These are phyloP conservation scores for Termitomyces sp. DNA, from an alignment of 768 basidiomycete species.

Conservation along the genomic window DNA sequence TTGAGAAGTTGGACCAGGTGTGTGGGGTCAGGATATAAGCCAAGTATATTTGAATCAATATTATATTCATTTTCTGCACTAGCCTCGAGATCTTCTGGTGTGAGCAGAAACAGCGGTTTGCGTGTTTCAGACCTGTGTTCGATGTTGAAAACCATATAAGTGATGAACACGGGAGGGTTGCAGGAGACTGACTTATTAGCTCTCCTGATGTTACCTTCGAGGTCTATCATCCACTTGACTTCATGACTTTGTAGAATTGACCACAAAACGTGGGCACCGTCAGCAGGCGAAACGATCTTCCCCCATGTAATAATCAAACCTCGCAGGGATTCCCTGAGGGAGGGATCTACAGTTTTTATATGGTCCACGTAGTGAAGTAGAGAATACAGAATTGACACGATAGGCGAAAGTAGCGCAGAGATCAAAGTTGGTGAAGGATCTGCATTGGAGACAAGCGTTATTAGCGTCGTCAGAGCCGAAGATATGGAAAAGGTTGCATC, in stretches of 20 bases:
- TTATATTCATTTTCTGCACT: conserved; percentile 40
- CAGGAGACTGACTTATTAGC: conserved; percentile 37
- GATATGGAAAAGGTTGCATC: not conserved
- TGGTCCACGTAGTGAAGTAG: conserved; percentile 53
- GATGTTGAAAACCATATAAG: not conserved
- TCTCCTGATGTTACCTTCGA: conserved; percentile 48
- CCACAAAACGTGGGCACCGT: conserved; percentile 59
- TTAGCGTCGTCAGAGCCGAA: conserved; percentile 45
- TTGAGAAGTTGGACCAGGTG: conserved; percentile 68
- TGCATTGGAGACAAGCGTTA: conserved; percentile 62
- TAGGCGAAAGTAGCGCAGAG: conserved; percentile 60
- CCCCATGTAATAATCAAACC: conserved; percentile 76
- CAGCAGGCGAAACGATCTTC: conserved; percentile 49
- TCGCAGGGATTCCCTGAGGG: conserved; percentile 52
- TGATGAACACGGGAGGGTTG: not conserved
- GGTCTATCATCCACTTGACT: conserved; percentile 52
- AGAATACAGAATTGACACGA: conserved; percentile 64
- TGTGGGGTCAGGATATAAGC: conserved; percentile 72
- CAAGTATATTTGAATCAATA: conserved; percentile 54
- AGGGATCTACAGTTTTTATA: conserved; percentile 60
- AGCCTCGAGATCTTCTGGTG: conserved; percentile 45
- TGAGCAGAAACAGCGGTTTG: conserved; percentile 39
- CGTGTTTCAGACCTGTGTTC: conserved; percentile 19
- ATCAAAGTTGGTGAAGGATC: conserved; percentile 77
- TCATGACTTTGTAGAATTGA: conserved; percentile 49